These are phyloP conservation scores for Raffaelea deltoideospora DNA, from an alignment of 2,329 filamentous ascomycete species.

Conservation along the genomic window DNA sequence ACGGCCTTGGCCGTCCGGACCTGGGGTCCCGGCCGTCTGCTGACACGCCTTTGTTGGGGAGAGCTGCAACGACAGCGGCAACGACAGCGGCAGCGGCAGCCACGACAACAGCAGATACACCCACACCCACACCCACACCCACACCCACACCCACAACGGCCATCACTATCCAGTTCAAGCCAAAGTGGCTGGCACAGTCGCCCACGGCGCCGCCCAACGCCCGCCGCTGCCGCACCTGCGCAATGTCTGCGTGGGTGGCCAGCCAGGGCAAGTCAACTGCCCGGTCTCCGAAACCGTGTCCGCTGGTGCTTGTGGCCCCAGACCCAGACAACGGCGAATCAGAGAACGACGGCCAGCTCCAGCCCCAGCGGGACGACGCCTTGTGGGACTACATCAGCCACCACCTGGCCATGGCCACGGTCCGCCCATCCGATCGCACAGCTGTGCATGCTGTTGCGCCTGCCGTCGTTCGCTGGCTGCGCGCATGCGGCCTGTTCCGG, in stretches of 20 bases:
- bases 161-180: constrained; percentile 58
- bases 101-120: no score
- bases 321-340: not conserved
- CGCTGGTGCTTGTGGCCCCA: constrained; percentile 8
- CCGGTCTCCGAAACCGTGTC: constrained; percentile 10
- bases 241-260: constrained; percentile 25
- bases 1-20: no score
- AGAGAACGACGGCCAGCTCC: not conserved
- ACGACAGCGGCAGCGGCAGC: not conserved
- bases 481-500: constrained; percentile 21
- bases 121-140: not conserved
- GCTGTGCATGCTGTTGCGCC: constrained; percentile 11
- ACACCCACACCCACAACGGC: not conserved
- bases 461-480: constrained; percentile 22
- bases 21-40: no score
- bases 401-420: constrained; percentile 17
- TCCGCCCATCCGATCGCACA: constrained; percentile 9
- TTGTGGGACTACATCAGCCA: constrained; percentile 15
- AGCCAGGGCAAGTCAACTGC: not conserved
- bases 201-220: constrained; percentile 50
- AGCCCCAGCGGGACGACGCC: constrained; percentile 3
- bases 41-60: no score
- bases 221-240: constrained; percentile 61
- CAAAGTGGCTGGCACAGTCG: constrained; percentile 71
- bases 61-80: no score